These are phyloP conservation scores for Forsythia suspensa DNA, from an alignment of 257 asterid genomes.

Conservation along the genomic window DNA sequence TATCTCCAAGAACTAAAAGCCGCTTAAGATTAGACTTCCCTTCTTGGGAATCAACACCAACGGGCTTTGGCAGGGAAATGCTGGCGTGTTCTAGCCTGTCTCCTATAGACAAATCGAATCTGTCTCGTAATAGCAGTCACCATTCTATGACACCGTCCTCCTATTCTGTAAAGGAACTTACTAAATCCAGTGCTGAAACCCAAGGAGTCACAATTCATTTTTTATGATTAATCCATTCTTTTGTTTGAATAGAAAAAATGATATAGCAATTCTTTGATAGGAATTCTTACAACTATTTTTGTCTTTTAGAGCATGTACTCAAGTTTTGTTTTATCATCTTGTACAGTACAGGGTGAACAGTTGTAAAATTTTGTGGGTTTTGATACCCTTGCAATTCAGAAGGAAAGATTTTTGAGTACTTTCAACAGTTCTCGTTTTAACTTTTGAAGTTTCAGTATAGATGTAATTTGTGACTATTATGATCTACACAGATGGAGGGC, in stretches of 20 bases:
- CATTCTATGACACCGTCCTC: slow-evolving; percentile 33
- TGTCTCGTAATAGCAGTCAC: slow-evolving; percentile 33
- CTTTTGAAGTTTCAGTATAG: background rate
- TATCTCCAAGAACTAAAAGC: slow-evolving; percentile 64
- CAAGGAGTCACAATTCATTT: slow-evolving; percentile 26
- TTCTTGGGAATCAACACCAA: slow-evolving; percentile 45
- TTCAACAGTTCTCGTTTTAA: background rate
- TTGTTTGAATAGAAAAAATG: slow-evolving; percentile 49
- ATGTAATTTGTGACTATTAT: too few relatives aligned
- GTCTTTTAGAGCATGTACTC: slow-evolving; percentile 32
- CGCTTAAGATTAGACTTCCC: slow-evolving; percentile 40
- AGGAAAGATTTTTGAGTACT: slow-evolving; percentile 11
- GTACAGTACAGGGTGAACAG: slow-evolving; percentile 31
- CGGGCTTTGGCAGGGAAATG: slow-evolving; percentile 23
- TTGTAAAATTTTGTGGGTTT: slow-evolving; percentile 37
- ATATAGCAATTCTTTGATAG: slow-evolving; percentile 39
- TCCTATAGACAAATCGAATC: slow-evolving; percentile 26
- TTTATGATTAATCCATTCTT: slow-evolving; percentile 40
- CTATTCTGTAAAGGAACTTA: slow-evolving; percentile 28
- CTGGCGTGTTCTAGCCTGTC: slow-evolving; percentile 18
- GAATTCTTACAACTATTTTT: slow-evolving; percentile 23
- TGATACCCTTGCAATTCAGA: slow-evolving; percentile 25
- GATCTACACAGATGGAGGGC: background rate
- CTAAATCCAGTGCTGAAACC: slow-evolving; percentile 7
- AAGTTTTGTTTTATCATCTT: slow-evolving; percentile 38